Evolutionary conservation across 2,329 filamentous ascomycete genomes (phyloP).

Genomic region (Fusarium decemcellulare): DNA sequence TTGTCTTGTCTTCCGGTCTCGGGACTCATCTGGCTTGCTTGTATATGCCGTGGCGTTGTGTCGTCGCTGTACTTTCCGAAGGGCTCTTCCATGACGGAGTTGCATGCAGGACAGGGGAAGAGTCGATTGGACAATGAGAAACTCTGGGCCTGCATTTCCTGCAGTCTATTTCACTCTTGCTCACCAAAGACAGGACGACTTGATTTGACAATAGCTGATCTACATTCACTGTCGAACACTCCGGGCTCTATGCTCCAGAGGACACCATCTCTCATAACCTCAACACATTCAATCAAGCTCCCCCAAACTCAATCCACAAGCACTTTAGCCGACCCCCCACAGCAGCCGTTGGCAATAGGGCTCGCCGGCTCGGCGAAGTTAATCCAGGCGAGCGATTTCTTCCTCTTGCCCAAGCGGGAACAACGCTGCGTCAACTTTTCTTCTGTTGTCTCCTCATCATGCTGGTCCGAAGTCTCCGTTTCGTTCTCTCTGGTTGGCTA

Average conservation of each 20-base stretch:
- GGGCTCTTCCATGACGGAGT: background rate
- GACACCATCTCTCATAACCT: background rate
- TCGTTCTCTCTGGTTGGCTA: conserved; percentile 32
- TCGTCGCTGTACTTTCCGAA: conserved; percentile 1
- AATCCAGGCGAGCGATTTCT: conserved; percentile 7
- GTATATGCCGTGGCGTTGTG: conserved; percentile 2
- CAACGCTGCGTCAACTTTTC: conserved; percentile 25
- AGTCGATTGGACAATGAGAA: background rate
- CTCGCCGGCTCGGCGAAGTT: conserved; percentile 16
- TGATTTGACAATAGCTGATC: background rate
- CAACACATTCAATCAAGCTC: conserved; percentile 11
- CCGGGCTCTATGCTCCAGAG: background rate
- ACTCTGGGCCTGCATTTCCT: background rate
- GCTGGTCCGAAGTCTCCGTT: conserved; percentile 19
- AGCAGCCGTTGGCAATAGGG: conserved; percentile 7
- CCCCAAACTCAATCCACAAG: conserved; percentile 27
- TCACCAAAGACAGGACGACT: conserved; percentile 15
- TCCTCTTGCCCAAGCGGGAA: background rate
- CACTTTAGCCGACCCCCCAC: conserved; percentile 19
- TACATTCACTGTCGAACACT: conserved; percentile 10
- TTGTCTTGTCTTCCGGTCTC: conserved; percentile 28
- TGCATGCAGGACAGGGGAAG: background rate
- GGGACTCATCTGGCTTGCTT: conserved; percentile 16
- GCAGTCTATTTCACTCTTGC: background rate
- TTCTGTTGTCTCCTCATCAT: conserved; percentile 19